Conservation (phyloP, 2,329 filamentous ascomycete genomes). For the Colletotrichum noveboracense region DNA sequence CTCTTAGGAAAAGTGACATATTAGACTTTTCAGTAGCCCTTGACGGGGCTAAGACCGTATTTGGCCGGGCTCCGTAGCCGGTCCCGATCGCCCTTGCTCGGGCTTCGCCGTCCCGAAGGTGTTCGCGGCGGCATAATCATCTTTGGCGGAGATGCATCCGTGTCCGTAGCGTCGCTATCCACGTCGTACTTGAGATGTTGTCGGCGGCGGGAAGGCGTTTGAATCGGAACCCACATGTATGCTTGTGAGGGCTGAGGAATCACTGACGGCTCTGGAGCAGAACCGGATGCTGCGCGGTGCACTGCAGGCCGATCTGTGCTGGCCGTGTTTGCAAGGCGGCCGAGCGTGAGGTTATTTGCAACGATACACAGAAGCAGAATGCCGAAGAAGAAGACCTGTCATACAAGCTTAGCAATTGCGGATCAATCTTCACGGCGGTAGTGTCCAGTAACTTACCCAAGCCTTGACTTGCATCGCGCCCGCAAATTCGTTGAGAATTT, state of each 20-base stretch:
- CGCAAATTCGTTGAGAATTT: constrained; percentile 93
- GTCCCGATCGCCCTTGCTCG: constrained; percentile 56
- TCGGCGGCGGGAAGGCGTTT: constrained; percentile 53
- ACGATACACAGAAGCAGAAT: constrained; percentile 53
- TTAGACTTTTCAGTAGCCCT: constrained; percentile 29
- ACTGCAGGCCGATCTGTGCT: constrained; percentile 26
- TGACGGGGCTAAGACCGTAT: constrained; percentile 41
- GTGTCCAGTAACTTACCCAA: constrained; percentile 48
- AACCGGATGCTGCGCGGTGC: constrained; percentile 27
- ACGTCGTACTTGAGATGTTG: constrained; percentile 33
- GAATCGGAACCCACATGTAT: constrained; percentile 56
- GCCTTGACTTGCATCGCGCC: constrained; percentile 88
- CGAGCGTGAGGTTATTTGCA: constrained; percentile 56
- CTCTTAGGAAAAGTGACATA: neutral
- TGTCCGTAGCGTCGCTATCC: constrained; percentile 52
- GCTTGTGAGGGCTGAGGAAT: constrained; percentile 41
- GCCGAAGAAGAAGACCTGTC: constrained; percentile 56
- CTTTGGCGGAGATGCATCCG: constrained; percentile 52
- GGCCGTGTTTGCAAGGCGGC: constrained; percentile 34
- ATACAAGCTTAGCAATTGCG: neutral
- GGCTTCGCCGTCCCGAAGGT: constrained; percentile 51
- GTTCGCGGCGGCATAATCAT: constrained; percentile 50
- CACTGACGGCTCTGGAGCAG: constrained; percentile 22
- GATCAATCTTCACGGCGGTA: neutral
- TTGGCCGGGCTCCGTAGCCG: constrained; percentile 55